Evolutionary conservation across 129 eudicot genomes (phyloP), one percentile per base, ranked within the genome.

Genomic region (Artemisia argyi): DNA sequence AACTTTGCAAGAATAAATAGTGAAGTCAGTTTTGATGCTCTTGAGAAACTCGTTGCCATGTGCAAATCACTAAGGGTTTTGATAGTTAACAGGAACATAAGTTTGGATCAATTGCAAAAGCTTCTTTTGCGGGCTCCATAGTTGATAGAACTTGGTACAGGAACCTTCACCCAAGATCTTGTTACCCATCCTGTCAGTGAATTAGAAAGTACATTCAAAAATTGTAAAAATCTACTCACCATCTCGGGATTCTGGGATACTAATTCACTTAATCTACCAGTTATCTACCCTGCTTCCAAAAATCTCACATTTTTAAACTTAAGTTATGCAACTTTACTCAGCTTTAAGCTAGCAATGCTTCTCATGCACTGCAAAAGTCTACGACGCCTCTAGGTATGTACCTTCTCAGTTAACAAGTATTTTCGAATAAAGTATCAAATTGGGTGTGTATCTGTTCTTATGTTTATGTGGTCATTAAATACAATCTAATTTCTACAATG

Each of bases 231-330:
- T 58, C 80, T 89, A 28, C 81, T 62, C 2, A 75, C 66, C 18
- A 75, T 89, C 32, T 86, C 90, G 13, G 96, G 96, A 20, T 74
- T 89, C n/a, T 84, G 90, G 90, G 96, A 86, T 60, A 81, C 78
- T 67, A 78, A 61, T 55, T 52, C 83, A 0, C 39, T 67, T n/a
- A 79, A 78, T 59, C 76, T 89, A 50, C 88, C 86, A 19, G 73
- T 74, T 70, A 65, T 89, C 10, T 86, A 84, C 54, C 83, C 85
- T 42, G 88, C 77, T 12, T 89, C 89, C 50, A 68, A 79, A 19
- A 64, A 51, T 53, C 76, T 86, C 46, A 84, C 87, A 14, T 89
- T 73, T 66, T 70, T 89, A 82, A 87, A 89, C 56, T 55, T 89
- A 61, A 84, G 88, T 66, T 78, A 75, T 73, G 88, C 81, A 52